phyloP scores from a whole-genome alignment of 2,329 filamentous ascomycete species.

The Penicillium hordei region DNA sequence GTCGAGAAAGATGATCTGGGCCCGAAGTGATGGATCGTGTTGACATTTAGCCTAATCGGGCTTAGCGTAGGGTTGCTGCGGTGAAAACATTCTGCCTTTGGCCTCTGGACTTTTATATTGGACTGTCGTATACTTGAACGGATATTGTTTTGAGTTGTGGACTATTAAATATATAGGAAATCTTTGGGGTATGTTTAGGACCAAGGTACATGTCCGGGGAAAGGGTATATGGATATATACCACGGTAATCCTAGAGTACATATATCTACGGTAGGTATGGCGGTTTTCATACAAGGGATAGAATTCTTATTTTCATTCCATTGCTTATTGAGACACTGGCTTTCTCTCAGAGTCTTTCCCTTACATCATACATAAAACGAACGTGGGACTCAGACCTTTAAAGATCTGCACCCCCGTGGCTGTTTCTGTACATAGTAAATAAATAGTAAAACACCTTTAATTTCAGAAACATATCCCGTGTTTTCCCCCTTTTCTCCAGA shows the following conservation, averaged over 20 bases:
- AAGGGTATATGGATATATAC: background rate
- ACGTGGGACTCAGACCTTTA: background rate
- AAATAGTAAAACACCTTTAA: background rate
- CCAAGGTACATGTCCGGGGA: background rate
- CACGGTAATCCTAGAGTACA: background rate
- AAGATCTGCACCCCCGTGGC: background rate
- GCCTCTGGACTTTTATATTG: background rate
- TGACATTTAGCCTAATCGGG: slow-evolving; percentile 29
- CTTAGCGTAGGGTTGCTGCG: slow-evolving; percentile 30
- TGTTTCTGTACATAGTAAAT: background rate
- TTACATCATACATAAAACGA: slow-evolving; percentile 1
- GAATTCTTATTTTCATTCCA: background rate
- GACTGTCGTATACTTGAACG: background rate
- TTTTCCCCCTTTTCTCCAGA: background rate
- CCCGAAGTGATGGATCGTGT: slow-evolving; percentile 17
- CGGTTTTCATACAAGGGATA: slow-evolving; percentile 4
- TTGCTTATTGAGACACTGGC: background rate
- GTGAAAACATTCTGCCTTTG: slow-evolving; percentile 11
- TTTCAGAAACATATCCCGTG: background rate
- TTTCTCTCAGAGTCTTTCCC: background rate
- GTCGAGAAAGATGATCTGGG: background rate
- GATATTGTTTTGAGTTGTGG: background rate
- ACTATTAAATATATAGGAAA: background rate
- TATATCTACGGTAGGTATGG: background rate
- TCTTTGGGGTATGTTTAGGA: too few species aligned